Evolutionary conservation across 176 grass and related monocot species (phyloP), one percentile per base, ranked within the genome.

Genomic region (Echinochloa phyllopogon): DNA sequence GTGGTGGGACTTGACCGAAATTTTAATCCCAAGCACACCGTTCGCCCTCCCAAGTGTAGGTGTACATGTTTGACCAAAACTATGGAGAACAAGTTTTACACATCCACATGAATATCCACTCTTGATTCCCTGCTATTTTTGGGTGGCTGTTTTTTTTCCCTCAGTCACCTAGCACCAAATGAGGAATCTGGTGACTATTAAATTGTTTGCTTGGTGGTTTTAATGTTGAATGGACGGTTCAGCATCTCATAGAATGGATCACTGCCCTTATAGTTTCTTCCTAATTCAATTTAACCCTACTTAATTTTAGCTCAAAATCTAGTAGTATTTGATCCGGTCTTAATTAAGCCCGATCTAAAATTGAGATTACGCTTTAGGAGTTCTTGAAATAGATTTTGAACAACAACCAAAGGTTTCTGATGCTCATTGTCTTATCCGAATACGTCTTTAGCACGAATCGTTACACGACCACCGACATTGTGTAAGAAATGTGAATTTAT

Each of bases 381-480:
- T 55, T 55, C 52, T 55, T 55, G 12, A 55, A 15, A 15, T 50
- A 50, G 12, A 50, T 50, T 50, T 50, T 50, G 13, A 50, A 12
- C 12, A 15, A 50, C 42, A 9, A 33, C 29, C 29, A 33, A 33
- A 33, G 29, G 29, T n/a, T n/a, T n/a, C n/a, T n/a, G n/a, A n/a
- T n/a, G n/a, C n/a, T n/a, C n/a, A n/a, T n/a, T n/a, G n/a, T n/a
- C n/a, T n/a, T n/a, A n/a, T n/a, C n/a, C n/a, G n/a, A n/a, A n/a
- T n/a, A n/a, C n/a, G n/a, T n/a, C n/a, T n/a, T 29, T 8, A 8
- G 45, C 13, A 15, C 17, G 12, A 27, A 2, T n/a, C n/a, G 5
- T 9, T 29, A 17, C 23, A 49, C 11, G 23, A 8, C 3, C 2
- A 24, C n/a, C 0, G 0, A 1, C 1, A 2, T 10, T 18, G 3